Evolutionary conservation across 2,329 filamentous ascomycete genomes (phyloP).

Genomic region (Dissoconium aciculare): DNA sequence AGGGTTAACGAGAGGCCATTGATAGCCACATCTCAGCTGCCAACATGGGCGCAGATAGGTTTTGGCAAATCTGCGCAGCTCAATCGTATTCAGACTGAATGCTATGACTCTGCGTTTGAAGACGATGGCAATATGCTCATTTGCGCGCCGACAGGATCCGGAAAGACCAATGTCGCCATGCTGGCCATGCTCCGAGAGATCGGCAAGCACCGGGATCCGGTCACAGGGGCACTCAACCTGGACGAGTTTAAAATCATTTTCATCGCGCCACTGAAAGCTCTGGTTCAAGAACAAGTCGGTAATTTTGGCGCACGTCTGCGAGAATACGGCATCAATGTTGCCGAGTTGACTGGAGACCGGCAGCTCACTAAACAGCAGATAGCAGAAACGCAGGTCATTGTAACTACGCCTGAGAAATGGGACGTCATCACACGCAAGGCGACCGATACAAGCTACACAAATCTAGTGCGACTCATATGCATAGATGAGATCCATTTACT

Average conservation of each 20-base stretch:
- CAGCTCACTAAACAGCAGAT: conserved; percentile 99
- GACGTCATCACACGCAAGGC: conserved; percentile 98
- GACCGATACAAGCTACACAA: conserved; percentile 91
- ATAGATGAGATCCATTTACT: conserved; percentile 97
- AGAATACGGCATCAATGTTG: conserved; percentile 78
- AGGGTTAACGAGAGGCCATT: conserved; percentile 61
- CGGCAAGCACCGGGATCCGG: conserved; percentile 78
- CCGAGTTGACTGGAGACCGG: conserved; percentile 93
- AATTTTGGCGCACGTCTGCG: conserved; percentile 89
- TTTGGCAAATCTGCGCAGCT: conserved; percentile 77
- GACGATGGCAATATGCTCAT: conserved; percentile 96
- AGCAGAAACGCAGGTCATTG: conserved; percentile 91
- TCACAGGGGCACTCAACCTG: conserved; percentile 85
- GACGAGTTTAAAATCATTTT: conserved; percentile 98
- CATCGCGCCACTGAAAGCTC: conserved; percentile 85
- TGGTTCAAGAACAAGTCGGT: conserved; percentile 95
- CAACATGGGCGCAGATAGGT: conserved; percentile 76
- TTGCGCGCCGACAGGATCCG: conserved; percentile 90
- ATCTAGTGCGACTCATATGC: conserved; percentile 86
- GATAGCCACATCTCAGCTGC: conserved; percentile 74
- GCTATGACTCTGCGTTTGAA: conserved; percentile 77
- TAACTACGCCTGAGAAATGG: conserved; percentile 98
- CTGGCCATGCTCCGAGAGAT: conserved; percentile 90
- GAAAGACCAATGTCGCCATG: conserved; percentile 98
- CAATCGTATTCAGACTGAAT: conserved; percentile 91